Conservation (phyloP, 139 green algal genomes). For the Tetradesmus obliquus region DNA sequence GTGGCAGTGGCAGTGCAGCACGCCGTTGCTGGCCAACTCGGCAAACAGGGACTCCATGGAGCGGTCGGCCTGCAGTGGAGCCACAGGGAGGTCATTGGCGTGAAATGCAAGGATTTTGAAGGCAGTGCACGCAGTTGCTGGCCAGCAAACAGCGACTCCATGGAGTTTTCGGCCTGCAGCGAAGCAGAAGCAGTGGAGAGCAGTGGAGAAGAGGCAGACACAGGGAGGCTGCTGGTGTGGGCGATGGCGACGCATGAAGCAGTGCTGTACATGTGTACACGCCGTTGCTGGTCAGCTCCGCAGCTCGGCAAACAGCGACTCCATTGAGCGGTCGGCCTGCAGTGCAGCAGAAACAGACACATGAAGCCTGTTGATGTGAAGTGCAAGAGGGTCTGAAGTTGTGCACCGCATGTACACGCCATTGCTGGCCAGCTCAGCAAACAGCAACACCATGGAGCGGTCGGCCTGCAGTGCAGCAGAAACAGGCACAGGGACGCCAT, state of each 20-base stretch:
- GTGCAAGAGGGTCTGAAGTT: too few species aligned
- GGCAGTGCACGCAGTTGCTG: slow-evolving; percentile 73
- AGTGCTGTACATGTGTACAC: too few species aligned
- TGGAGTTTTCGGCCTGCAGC: slow-evolving; percentile 76
- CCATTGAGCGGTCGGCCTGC: not conserved
- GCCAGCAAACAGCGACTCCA: slow-evolving; percentile 90
- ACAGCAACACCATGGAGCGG: not conserved
- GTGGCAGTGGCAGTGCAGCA: too few species aligned
- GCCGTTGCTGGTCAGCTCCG: slow-evolving; percentile 73
- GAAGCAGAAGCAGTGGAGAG: too few species aligned
- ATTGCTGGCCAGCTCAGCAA: not conserved
- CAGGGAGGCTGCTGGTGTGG: too few species aligned
- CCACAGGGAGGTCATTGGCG: too few species aligned
- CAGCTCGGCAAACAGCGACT: not conserved
- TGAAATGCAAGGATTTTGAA: too few species aligned
- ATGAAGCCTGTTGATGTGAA: too few species aligned
- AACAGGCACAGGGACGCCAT: not conserved
- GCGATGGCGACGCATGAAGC: too few species aligned
- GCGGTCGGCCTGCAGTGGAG: slow-evolving; percentile 73
- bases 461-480: not conserved
- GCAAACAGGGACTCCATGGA: slow-evolving; percentile 89
- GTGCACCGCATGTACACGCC: too few species aligned
- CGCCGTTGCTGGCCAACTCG: slow-evolving; percentile 84
- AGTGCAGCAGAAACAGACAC: too few species aligned
- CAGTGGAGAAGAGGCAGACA: too few species aligned